Percentiles rank a stretch among this genome's conserved stretches.
phyloP scores from a whole-genome alignment of 208 protist genomes.

The Leishmania martiniquensis region DNA sequence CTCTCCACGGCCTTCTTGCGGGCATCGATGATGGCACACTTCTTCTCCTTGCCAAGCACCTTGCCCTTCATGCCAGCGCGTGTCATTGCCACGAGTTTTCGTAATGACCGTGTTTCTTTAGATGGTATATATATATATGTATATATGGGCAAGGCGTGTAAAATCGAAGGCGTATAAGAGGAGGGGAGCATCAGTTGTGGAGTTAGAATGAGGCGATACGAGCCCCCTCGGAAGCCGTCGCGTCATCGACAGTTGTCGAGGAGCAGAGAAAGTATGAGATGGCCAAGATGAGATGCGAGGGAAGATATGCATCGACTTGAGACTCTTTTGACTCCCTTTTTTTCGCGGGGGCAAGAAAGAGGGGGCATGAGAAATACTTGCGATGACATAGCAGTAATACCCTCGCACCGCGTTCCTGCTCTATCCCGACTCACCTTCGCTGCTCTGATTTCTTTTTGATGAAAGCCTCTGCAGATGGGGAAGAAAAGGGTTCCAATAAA shows the following conservation, averaged over 20 bases:
- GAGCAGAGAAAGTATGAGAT: background rate
- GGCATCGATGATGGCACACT: conserved; percentile 71
- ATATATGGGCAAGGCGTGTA: background rate
- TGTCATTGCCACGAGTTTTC: conserved; percentile 16
- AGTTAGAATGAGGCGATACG: background rate
- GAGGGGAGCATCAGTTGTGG: background rate
- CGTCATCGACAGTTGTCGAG: background rate
- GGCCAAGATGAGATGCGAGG: background rate
- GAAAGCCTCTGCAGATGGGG: background rate
- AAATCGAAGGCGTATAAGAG: background rate
- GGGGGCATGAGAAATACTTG: background rate
- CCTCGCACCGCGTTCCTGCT: background rate
- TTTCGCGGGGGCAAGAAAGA: background rate
- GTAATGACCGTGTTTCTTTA: conserved; percentile 26
- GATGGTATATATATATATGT: background rate
- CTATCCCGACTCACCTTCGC: background rate
- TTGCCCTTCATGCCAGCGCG: conserved; percentile 69
- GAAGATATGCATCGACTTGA: background rate
- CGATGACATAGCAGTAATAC: background rate
- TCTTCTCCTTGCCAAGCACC: conserved; percentile 87
- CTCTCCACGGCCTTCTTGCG: conserved; percentile 72
- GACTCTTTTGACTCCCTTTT: background rate
- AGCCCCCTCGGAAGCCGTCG: too few species aligned
- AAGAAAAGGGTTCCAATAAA: background rate
- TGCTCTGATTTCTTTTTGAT: background rate